Percentiles rank a stretch among this genome's conserved stretches.
Conservation (phyloP, 805 yeast genomes). For the Cyberlindnera saturnus region DNA sequence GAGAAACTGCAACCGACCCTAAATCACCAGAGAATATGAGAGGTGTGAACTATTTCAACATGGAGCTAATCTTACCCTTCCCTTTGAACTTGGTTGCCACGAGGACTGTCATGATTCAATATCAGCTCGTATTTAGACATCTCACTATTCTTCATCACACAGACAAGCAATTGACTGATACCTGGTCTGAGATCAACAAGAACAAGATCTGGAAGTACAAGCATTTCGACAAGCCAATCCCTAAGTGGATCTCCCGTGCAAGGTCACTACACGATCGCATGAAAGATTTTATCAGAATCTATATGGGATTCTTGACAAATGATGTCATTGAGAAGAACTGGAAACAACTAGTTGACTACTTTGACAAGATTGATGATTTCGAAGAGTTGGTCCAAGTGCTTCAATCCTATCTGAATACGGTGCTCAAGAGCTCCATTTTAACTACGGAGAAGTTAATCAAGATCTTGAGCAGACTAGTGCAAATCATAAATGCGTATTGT, state of each 20-base stretch:
- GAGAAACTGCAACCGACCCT: constrained; percentile 8
- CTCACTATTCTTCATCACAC: constrained; percentile 58
- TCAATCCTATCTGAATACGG: constrained; percentile 53
- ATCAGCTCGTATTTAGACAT: constrained; percentile 74
- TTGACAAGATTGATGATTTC: constrained; percentile 30
- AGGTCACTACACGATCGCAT: constrained; percentile 47
- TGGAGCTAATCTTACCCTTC: constrained; percentile 68
- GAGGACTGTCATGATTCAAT: constrained; percentile 65
- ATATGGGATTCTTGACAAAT: constrained; percentile 47
- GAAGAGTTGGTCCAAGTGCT: constrained; percentile 40
- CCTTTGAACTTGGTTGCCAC: constrained; percentile 77
- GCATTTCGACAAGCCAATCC: constrained; percentile 36
- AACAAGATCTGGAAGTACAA: constrained; percentile 62
- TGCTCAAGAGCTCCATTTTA: constrained; percentile 60
- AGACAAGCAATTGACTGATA: constrained; percentile 49
- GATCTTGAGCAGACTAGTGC: constrained; percentile 38
- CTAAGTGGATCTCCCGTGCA: constrained; percentile 48
- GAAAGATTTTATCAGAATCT: constrained; percentile 47
- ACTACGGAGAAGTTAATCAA: constrained; percentile 51
- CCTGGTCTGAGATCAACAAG: constrained; percentile 67
- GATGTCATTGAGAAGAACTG: constrained; percentile 58
- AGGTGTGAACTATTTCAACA: constrained; percentile 45
- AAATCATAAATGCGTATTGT: constrained; percentile 41
- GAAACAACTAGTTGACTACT: constrained; percentile 29
- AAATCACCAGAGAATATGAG: constrained; percentile 30